These are phyloP conservation scores for Mortierella polycephala DNA, from an alignment of 371 early-diverging fungal species.

Conservation along the genomic window DNA sequence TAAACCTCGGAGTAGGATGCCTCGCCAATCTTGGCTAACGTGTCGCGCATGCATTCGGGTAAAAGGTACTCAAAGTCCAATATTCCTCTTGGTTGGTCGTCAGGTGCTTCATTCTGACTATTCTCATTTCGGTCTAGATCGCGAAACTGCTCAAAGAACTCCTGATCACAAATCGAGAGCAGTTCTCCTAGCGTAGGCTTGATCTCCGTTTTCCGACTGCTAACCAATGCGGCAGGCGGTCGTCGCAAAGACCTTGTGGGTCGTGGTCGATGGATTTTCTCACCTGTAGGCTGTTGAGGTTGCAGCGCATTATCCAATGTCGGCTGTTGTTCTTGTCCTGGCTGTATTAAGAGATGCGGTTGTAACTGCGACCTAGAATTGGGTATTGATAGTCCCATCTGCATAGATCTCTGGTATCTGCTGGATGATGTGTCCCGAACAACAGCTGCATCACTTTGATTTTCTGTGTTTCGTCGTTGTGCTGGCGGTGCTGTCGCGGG, in stretches of 20 bases:
- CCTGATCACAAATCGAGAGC: conserved; percentile 36
- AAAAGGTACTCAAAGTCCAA: conserved; percentile 33
- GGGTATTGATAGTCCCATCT: no score
- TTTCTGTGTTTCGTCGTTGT: no score
- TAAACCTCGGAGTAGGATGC: conserved; percentile 53
- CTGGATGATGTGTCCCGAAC: no score
- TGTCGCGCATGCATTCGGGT: conserved; percentile 12
- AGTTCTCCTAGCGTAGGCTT: conserved; percentile 33
- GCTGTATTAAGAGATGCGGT: no score
- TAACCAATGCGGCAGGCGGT: conserved; percentile 27
- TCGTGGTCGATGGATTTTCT: neutral
- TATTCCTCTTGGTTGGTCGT: neutral
- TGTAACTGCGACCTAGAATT: neutral
- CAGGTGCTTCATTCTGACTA: neutral
- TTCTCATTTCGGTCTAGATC: neutral
- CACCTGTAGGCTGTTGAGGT: neutral
- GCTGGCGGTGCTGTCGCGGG: no score
- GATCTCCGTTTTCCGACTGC: conserved; percentile 13
- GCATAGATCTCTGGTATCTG: no score
- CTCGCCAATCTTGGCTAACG: conserved; percentile 46
- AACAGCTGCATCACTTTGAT: no score
- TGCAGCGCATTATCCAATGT: neutral
- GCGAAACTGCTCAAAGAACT: conserved; percentile 38
- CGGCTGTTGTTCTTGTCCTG: neutral
- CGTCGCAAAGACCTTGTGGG: conserved; percentile 26